phyloP scores from a whole-genome alignment of 805 yeast species.

The Ogataea methanolica region DNA sequence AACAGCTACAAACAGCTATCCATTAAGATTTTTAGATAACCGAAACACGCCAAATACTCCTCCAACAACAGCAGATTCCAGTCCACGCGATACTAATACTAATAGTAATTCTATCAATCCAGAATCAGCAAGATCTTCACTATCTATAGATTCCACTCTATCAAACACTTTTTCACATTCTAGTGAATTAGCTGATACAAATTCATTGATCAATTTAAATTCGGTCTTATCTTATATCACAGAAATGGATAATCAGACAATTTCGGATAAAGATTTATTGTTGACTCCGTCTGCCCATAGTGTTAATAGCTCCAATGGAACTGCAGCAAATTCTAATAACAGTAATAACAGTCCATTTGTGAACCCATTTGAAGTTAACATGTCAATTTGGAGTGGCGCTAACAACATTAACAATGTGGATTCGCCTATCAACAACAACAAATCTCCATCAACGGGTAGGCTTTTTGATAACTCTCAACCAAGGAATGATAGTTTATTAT shows the following conservation, averaged over 20 bases:
- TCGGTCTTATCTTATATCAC: conserved; percentile 12
- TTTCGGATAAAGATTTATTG: conserved; percentile 11
- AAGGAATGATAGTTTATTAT: conserved; percentile 7
- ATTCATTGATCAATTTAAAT: conserved; percentile 10
- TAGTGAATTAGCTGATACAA: conserved; percentile 9
- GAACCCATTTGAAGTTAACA: conserved; percentile 23
- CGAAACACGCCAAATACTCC: conserved; percentile 1
- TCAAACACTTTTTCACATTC: conserved; percentile 13
- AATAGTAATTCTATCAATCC: not conserved
- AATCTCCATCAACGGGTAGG: not conserved
- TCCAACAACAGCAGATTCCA: not conserved
- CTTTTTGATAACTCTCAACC: conserved; percentile 3
- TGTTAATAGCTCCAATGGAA: not conserved
- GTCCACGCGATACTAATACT: not conserved
- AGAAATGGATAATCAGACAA: conserved; percentile 19
- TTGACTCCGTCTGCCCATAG: conserved; percentile 4
- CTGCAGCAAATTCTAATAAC: not conserved
- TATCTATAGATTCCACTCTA: conserved; percentile 16
- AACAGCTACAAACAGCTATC: not conserved
- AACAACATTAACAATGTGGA: not conserved
- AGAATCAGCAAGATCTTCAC: conserved; percentile 19
- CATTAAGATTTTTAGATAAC: not conserved
- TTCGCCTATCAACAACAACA: not conserved
- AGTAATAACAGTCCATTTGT: conserved; percentile 8
- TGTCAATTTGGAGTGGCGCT: conserved; percentile 17